These are phyloP conservation scores for Eucalyptus globulus DNA, from an alignment of 345 rosid genomes.

Conservation along the genomic window DNA sequence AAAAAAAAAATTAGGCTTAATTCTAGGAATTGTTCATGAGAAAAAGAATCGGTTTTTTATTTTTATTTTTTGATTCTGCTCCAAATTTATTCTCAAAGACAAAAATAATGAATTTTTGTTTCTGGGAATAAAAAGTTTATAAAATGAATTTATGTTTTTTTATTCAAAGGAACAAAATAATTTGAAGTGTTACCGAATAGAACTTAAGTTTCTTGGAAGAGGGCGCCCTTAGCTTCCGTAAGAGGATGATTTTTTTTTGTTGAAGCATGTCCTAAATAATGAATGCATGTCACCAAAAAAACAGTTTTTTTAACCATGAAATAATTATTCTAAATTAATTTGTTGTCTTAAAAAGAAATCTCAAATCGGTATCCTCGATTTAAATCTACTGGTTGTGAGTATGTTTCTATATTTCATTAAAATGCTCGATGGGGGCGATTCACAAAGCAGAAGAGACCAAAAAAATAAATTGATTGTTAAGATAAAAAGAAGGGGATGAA, in stretches of 20 bases:
- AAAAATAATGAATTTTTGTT: too few species aligned
- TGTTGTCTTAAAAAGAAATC: neutral
- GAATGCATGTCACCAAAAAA: neutral
- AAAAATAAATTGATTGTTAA: neutral
- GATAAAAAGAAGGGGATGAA: neutral
- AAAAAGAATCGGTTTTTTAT: rapidly evolving
- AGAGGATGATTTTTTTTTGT: neutral
- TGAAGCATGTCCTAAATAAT: neutral
- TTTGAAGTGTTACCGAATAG: too few species aligned
- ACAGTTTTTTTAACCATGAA: neutral
- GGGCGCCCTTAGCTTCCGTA: neutral
- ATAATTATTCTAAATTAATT: neutral
- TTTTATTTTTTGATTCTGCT: rapidly evolving
- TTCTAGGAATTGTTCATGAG: too few species aligned
- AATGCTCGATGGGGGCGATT: neutral
- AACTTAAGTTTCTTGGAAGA: neutral
- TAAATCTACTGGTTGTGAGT: neutral
- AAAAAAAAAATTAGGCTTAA: rapidly evolving
- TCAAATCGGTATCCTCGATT: neutral
- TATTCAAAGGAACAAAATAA: too few species aligned
- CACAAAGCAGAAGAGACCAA: neutral
- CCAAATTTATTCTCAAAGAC: too few species aligned
- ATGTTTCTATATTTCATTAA: neutral
- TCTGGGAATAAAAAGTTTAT: rapidly evolving
- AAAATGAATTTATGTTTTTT: too few species aligned